phyloP scores from a whole-genome alignment of 1,284 basidiomycete species.

The Ganoderma meredithae region DNA sequence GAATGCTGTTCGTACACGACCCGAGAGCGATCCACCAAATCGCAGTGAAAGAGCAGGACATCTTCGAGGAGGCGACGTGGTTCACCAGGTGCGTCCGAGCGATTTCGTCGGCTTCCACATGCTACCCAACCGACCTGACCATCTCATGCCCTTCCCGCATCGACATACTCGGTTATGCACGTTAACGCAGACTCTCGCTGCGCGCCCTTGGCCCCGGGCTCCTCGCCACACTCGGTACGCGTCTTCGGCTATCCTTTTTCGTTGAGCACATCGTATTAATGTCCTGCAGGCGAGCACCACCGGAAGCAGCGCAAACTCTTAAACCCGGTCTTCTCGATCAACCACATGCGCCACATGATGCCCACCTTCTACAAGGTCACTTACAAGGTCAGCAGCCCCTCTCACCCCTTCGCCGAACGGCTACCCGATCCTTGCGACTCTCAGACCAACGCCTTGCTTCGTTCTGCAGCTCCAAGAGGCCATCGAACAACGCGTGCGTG shows the following conservation, averaged over 20 bases:
- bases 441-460: neutral
- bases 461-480: conserved; percentile 28
- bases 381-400: conserved; percentile 10
- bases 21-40: conserved; percentile 41
- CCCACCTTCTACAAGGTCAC: conserved; percentile 35
- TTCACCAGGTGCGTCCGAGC: conserved; percentile 18
- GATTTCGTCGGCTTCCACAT: no score
- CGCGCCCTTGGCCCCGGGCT: conserved; percentile 21
- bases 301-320: conserved; percentile 34
- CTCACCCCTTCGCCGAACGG: no score
- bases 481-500: conserved; percentile 21
- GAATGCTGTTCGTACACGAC: conserved; percentile 37
- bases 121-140: no score
- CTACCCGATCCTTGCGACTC: no score
- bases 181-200: neutral
- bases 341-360: conserved; percentile 36
- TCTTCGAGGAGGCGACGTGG: conserved; percentile 37
- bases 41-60: conserved; percentile 42
- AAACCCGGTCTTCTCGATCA: conserved; percentile 37
- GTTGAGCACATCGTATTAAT: neutral
- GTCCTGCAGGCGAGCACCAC: conserved; percentile 22
- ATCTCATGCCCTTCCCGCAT: no score
- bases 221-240: conserved; percentile 19
- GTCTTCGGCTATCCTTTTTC: neutral
- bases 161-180: no score